A percentile compares a stretch with the other conserved stretches of the same genome.
phyloP scores from a whole-genome alignment of 345 rosid genomes.

The Alliaria petiolata region DNA sequence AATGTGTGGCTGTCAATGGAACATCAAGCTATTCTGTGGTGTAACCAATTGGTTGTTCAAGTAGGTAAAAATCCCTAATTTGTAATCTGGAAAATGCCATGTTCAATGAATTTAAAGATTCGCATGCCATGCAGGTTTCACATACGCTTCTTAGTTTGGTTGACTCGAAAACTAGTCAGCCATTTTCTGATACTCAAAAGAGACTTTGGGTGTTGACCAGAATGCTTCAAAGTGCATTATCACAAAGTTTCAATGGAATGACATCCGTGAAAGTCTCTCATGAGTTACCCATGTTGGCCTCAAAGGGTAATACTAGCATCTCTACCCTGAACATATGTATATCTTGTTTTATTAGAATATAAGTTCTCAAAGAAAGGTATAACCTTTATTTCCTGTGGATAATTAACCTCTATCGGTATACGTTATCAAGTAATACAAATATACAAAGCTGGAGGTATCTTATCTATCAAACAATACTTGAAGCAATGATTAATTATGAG shows the following conservation, averaged over 20 bases:
- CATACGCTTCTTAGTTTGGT: constrained; percentile 95
- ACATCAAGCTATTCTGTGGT: constrained; percentile 98
- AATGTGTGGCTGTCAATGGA: constrained; percentile 99
- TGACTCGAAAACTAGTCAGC: constrained; percentile 70
- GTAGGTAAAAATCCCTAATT: constrained; percentile 44
- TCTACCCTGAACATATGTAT: constrained; percentile 1
- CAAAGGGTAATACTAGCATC: constrained; percentile 43
- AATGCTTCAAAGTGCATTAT: constrained; percentile 87
- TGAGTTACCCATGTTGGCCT: constrained; percentile 35
- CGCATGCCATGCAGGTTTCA: constrained; percentile 61
- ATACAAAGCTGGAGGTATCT: constrained; percentile 10
- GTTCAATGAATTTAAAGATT: constrained; percentile 26
- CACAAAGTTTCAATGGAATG: constrained; percentile 71
- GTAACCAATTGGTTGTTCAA: constrained; percentile 95
- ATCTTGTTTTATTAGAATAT: neutral
- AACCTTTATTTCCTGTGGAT: neutral
- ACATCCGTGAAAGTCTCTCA: constrained; percentile 44
- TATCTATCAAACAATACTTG: neutral
- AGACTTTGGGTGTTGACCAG: constrained; percentile 63
- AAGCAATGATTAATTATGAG: neutral
- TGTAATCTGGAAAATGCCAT: neutral
- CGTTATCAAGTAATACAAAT: neutral
- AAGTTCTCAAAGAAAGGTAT: neutral
- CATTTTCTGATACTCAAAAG: constrained; percentile 51
- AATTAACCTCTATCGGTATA: neutral